These are phyloP conservation scores for Tarenaya hassleriana DNA, from an alignment of 345 rosid genomes.

Conservation along the genomic window DNA sequence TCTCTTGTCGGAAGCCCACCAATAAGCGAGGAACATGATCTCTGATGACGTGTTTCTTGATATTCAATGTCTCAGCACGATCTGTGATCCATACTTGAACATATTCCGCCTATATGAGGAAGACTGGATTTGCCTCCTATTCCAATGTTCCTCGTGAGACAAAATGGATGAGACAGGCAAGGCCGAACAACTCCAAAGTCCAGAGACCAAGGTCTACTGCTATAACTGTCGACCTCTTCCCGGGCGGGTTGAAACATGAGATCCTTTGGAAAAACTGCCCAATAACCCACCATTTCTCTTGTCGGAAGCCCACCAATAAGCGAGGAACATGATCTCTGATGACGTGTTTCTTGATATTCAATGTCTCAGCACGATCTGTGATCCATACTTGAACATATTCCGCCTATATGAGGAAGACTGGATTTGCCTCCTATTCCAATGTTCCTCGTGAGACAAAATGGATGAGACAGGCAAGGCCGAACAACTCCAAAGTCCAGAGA, in stretches of 20 bases:
- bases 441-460: too few species aligned
- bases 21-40: background rate
- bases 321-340: constrained; percentile 6
- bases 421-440: constrained; percentile 86
- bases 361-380: constrained; percentile 67
- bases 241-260: constrained; percentile 1
- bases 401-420: constrained; percentile 83
- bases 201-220: constrained; percentile 15
- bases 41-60: constrained; percentile 13
- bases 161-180: constrained; percentile 20
- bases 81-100: constrained; percentile 96
- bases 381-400: constrained; percentile 94
- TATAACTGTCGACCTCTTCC: constrained; percentile 19
- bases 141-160: constrained; percentile 78
- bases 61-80: constrained; percentile 40
- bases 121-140: constrained; percentile 86
- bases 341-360: constrained; percentile 4
- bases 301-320: background rate
- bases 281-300: background rate
- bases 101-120: constrained; percentile 86
- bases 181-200: constrained; percentile 21
- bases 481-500: constrained; percentile 20
- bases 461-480: constrained; percentile 15
- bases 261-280: background rate
- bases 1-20: background rate